Conservation (phyloP, 768 basidiomycete genomes). For the Fomitopsis serialis region DNA sequence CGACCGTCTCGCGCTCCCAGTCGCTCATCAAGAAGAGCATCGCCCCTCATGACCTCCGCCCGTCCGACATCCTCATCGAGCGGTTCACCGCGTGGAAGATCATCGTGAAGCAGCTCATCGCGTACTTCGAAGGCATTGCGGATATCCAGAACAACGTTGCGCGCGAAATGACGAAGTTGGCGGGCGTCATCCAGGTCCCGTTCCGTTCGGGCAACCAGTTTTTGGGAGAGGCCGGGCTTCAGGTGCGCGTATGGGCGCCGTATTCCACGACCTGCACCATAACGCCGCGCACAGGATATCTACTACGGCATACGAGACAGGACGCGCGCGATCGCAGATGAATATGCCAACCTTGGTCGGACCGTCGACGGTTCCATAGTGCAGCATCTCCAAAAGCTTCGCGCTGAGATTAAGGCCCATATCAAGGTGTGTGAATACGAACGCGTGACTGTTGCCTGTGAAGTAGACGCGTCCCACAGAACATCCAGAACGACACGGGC, state of each 20-base stretch:
- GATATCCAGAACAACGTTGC: conserved; percentile 96
- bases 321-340: conserved; percentile 88
- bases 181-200: conserved; percentile 94
- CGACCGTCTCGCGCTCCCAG: conserved; percentile 73
- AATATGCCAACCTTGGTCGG: conserved; percentile 92
- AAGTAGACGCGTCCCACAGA: conserved; percentile 34
- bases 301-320: conserved; percentile 93
- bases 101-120: conserved; percentile 92
- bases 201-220: conserved; percentile 96
- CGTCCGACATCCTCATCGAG: conserved; percentile 95
- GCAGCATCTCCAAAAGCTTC: conserved; percentile 94
- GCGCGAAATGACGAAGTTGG: conserved; percentile 87
- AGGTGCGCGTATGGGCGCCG: conserved; percentile 39
- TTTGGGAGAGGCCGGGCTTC: conserved; percentile 93
- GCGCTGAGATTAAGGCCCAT: conserved; percentile 94
- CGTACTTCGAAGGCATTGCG: conserved; percentile 80
- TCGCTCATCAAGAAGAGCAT: conserved; percentile 94
- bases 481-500: conserved; percentile 93
- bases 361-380: conserved; percentile 97
- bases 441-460: not conserved
- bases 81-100: conserved; percentile 93
- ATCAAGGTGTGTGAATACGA: conserved; percentile 59
- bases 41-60: conserved; percentile 82
- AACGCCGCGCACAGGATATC: conserved; percentile 58
- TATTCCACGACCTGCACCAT: not conserved